Evolutionary conservation across 1,139 yeast species (phyloP).

Genomic region (Groenewaldozyma auringiensis): DNA sequence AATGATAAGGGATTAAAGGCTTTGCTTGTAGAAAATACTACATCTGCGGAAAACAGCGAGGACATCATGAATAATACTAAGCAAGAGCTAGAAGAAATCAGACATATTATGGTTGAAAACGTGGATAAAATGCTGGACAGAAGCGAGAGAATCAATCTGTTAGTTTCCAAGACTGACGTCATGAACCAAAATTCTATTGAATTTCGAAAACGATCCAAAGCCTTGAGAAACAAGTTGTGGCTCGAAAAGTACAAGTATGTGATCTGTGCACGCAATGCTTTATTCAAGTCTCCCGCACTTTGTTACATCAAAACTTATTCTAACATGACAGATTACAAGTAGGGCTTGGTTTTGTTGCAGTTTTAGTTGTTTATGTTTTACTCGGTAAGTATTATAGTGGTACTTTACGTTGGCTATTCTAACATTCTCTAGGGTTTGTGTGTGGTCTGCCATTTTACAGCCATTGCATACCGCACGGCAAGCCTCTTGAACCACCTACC

Average conservation of each 20-base stretch:
- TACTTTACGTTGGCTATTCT: too few species aligned
- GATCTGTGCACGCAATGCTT: too few species aligned
- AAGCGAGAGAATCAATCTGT: conserved; percentile 66
- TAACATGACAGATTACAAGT: background rate
- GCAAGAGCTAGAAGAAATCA: conserved; percentile 34
- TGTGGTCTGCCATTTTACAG: background rate
- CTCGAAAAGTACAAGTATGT: conserved; percentile 26
- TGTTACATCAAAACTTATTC: too few species aligned
- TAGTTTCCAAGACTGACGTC: conserved; percentile 76
- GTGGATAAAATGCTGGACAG: conserved; percentile 52
- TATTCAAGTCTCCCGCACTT: too few species aligned
- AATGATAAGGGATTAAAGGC: conserved; percentile 9
- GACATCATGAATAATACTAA: conserved; percentile 27
- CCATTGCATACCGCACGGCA: background rate
- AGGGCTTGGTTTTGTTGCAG: background rate
- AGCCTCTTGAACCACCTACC: background rate
- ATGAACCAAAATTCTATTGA: conserved; percentile 61
- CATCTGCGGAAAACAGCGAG: conserved; percentile 23
- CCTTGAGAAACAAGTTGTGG: conserved; percentile 53
- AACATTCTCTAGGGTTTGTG: background rate
- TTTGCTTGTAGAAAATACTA: conserved; percentile 18
- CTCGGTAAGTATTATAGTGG: conserved; percentile 1
- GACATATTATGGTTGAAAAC: conserved; percentile 36
- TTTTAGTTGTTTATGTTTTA: background rate
- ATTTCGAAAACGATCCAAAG: conserved; percentile 64